Percentiles rank a stretch among this genome's conserved stretches.
phyloP scores from a whole-genome alignment of 2,329 filamentous ascomycete species.

The Stagonosporopsis vannaccii region DNA sequence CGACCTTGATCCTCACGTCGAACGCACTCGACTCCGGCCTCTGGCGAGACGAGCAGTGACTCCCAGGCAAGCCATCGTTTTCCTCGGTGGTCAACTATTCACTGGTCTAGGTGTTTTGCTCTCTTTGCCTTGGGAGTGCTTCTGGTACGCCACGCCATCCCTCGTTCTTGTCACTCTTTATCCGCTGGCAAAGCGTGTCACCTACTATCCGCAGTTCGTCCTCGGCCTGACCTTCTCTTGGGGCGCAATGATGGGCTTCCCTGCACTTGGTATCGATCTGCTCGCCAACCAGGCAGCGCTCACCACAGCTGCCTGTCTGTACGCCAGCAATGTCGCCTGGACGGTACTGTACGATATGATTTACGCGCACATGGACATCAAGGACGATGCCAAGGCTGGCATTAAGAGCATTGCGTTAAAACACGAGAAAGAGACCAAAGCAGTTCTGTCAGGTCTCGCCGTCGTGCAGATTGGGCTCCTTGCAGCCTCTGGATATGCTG shows the following conservation, averaged over 20 bases:
- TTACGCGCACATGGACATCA: conserved; percentile 91
- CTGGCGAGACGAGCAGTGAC: conserved; percentile 81
- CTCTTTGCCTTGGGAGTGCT: conserved; percentile 76
- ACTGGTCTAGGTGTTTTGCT: conserved; percentile 76
- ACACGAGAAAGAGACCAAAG: conserved; percentile 79
- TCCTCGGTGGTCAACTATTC: conserved; percentile 76
- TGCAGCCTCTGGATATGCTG: conserved; percentile 71
- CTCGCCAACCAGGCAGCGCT: conserved; percentile 68
- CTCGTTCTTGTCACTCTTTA: conserved; percentile 77
- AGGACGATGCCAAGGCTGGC: conserved; percentile 82
- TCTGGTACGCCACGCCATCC: conserved; percentile 80
- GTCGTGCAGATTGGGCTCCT: conserved; percentile 73
- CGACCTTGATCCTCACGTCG: conserved; percentile 82
- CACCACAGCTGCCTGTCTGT: conserved; percentile 72
- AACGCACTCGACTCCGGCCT: conserved; percentile 77
- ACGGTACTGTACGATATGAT: conserved; percentile 92
- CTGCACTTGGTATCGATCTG: conserved; percentile 80
- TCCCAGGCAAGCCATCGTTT: conserved; percentile 74
- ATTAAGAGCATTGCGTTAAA: conserved; percentile 88
- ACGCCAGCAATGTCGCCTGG: conserved; percentile 83
- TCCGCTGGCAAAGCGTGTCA: conserved; percentile 84
- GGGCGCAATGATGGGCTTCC: conserved; percentile 89
- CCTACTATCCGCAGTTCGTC: conserved; percentile 85
- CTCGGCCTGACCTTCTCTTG: conserved; percentile 87
- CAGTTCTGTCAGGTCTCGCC: conserved; percentile 74